Base-by-base conservation (phyloP, 192 early-diverging fungal genomes). In the Coemansia sp. region DNA sequence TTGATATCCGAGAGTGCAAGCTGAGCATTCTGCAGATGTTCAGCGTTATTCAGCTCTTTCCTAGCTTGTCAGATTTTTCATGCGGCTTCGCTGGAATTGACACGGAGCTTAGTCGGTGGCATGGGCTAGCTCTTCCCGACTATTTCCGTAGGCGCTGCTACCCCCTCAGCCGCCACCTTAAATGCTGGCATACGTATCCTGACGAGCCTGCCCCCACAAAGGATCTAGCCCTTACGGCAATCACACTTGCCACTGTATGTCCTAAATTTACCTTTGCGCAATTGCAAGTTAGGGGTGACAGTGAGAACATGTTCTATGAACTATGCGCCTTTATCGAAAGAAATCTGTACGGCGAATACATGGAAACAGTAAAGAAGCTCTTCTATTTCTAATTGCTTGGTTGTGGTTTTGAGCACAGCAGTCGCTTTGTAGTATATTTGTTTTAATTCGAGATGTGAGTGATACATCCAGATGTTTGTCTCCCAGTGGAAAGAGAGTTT, bases 311-410 rank as follows among this genome's bases (percentile, higher is more conserved):
- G 0, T 19, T 50, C 29, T 19, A 46, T 10, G 48, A 69, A 29
- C 34, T 50, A 15, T 29, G 36, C 11, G 40, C 50, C 22, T 54
- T 49, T 4, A 19, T 58, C 25, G 62, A 69, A 3, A 32, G 64
- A 10, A 38, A 62, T 9, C 20, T 62, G 1, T 41, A 36, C 8
- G 40, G 58, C 0, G 58, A 56, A 8, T 25, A 65, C 14, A 46
- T 11, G 25, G 40, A 57, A 19, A 49, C 67, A 50, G 23, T 41
- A 42, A 14, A 60, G 40, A 15, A 25, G 10, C 25, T 34, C 14
- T n/a, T 57, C 9, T 43, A 43, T 43, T 9, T 43, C 41, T 38
- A 38, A 38, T 7, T 9, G 9, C 9, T 38, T n/a, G n/a, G n/a
- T n/a, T n/a, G n/a, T n/a, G n/a, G n/a, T n/a, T n/a, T n/a, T n/a